Conservation (phyloP, 345 rosid genomes). For the Eucalyptus sideroxylon region DNA sequence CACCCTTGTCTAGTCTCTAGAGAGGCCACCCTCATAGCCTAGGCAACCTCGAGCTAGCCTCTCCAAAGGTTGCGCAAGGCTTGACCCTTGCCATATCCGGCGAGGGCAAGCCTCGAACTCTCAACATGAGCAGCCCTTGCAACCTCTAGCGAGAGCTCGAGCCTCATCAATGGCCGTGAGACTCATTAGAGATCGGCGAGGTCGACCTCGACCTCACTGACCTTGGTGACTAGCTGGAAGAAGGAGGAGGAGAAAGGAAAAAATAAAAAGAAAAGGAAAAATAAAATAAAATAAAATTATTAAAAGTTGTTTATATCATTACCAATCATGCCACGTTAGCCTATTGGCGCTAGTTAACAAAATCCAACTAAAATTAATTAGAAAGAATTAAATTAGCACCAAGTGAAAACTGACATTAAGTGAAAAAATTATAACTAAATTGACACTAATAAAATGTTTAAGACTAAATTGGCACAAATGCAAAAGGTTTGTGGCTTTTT, state of each 20-base stretch:
- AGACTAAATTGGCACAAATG: accelerated
- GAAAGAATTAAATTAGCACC: too few relatives aligned
- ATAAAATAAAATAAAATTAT: too few relatives aligned
- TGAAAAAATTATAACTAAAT: too few relatives aligned
- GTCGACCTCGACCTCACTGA: accelerated
- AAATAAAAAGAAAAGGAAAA: too few relatives aligned
- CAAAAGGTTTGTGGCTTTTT: too few relatives aligned
- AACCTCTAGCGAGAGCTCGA: accelerated
- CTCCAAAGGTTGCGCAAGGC: accelerated
- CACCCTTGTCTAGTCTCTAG: accelerated
- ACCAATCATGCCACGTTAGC: accelerated
- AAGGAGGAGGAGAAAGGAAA: too few relatives aligned
- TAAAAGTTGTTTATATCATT: accelerated
- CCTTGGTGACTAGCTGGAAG: accelerated
- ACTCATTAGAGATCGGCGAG: accelerated
- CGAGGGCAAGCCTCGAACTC: accelerated
- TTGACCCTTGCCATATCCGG: accelerated
- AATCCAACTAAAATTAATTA: too few relatives aligned
- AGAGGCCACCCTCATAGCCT: too few relatives aligned
- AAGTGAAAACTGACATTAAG: too few relatives aligned
- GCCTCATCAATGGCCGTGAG: accelerated
- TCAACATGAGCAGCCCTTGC: accelerated
- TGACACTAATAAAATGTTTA: too few relatives aligned
- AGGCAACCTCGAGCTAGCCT: accelerated
- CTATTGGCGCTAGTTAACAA: accelerated